phyloP scores from a whole-genome alignment of 208 protist species.

The Angomonas ambiguus region DNA sequence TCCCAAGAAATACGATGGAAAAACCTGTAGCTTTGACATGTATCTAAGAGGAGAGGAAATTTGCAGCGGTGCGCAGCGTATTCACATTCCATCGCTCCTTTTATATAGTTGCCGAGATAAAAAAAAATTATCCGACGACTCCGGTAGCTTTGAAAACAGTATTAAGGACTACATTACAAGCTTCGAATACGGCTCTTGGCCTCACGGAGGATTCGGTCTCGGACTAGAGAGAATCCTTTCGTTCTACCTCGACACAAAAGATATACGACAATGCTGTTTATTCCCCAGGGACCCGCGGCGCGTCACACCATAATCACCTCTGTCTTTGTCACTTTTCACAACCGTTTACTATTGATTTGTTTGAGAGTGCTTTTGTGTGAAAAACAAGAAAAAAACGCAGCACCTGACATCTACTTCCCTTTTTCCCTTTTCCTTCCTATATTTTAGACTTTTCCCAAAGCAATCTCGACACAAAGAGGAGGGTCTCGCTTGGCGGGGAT shows the following conservation, averaged over 20 bases:
- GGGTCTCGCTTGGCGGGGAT: no score
- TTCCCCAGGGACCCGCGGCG: constrained; percentile 98
- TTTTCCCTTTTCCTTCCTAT: not conserved
- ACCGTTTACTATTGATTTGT: not conserved
- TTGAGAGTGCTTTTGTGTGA: no score
- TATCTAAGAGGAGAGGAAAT: constrained; percentile 99
- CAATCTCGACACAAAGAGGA: no score
- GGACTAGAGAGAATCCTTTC: constrained; percentile 97
- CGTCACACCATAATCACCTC: constrained; percentile 87
- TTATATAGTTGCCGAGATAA: not conserved
- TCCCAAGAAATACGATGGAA: not conserved
- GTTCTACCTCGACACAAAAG: constrained; percentile 94
- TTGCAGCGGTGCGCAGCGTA: constrained; percentile 97
- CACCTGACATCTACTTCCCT: not conserved
- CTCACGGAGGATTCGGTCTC: constrained; percentile 98
- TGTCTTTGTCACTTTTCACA: no score
- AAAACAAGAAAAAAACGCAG: not conserved
- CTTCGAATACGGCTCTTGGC: constrained; percentile 96
- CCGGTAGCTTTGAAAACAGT: constrained; percentile 33
- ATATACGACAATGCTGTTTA: constrained; percentile 97
- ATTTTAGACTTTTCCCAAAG: not conserved
- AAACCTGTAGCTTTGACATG: constrained; percentile 95
- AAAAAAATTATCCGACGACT: not conserved
- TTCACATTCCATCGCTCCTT: constrained; percentile 83
- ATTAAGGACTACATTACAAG: constrained; percentile 93